A percentile compares a stretch with the other conserved stretches of the same genome.
These are phyloP conservation scores for Leccinum subtestaceum DNA, from an alignment of 768 basidiomycete genomes.

Conservation along the genomic window DNA sequence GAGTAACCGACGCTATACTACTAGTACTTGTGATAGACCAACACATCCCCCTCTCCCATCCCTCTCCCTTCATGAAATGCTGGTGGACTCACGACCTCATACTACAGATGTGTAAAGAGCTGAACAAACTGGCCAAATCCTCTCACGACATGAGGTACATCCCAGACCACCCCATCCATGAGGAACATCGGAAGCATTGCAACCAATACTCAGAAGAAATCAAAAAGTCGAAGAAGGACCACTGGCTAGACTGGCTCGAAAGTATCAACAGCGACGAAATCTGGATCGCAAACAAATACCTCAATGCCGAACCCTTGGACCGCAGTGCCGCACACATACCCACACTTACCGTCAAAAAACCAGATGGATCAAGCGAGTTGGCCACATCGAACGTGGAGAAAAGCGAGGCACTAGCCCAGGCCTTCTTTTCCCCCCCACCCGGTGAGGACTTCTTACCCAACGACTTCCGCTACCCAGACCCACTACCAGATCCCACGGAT, in stretches of 20 bases:
- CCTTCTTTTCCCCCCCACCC: not conserved
- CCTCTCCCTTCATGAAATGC: not conserved
- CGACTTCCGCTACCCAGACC: not conserved
- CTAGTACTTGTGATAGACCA: rapidly evolving
- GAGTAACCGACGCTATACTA: not conserved
- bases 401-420: not conserved
- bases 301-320: not conserved
- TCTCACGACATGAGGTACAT: rapidly evolving
- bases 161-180: not conserved
- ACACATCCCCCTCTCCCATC: not conserved
- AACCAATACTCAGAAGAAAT: not conserved
- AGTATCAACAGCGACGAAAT: not conserved
- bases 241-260: conserved; percentile 14
- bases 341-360: conserved; percentile 2
- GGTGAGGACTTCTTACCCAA: not conserved
- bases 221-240: conserved; percentile 1
- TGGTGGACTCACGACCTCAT: not conserved
- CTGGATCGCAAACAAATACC: conserved; percentile 2
- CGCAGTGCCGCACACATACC: not conserved
- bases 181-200: not conserved
- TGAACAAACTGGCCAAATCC: not conserved
- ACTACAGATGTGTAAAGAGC: not conserved
- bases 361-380: not conserved
- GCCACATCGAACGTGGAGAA: not conserved
- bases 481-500: not conserved